Evolutionary conservation across 2,329 filamentous ascomycete species (phyloP), one percentile per base, ranked within the genome.

Genomic region (Juglanconis sp.): DNA sequence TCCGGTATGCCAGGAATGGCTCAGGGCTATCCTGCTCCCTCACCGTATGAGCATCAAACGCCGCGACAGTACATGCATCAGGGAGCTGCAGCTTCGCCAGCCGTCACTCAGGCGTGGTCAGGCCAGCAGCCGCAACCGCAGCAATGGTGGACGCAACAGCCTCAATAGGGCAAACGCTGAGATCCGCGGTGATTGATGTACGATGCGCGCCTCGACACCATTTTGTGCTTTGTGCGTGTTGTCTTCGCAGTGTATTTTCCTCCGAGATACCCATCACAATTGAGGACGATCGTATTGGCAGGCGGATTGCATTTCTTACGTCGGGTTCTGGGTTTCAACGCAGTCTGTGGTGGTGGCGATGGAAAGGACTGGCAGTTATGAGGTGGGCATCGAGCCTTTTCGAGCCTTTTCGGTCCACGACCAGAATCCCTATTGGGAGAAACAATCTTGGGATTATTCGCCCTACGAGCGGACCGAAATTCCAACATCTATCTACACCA

Each of bases 1-100:
- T 79, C 84, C n/a, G 81, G 80, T 34, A 87, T 88, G 81, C 82
- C 81, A 46, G 79, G 80, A 47, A 81, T 88, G 72, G 77, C 78
- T 38, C 87, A 87, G 67, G 78, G 79, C 40, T 86, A 86, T 67
- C 75, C 79, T 32, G 75, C 77, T n/a, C 77, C 81, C 32, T 77
- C 79, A 7, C 83, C 88, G 68, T 87, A 83, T 17, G 74, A 84
- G 34, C 86, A 89, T 51, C 85, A 87, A 73, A 86, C 84, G 1
- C 82, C 84, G 4, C 79, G 86, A 56, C 83, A 87, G 69, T 89
- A 88, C 76, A 83, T 92, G 84, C 86, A 88, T 68, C 80, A 87
- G 74, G 76, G 82, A 72, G 74, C 81, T 67, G 73, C 86, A 4
- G 75, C 74, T 4, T 73, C 75, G 6, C 81, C 82, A 10, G 76